phyloP scores from a whole-genome alignment of 2,329 filamentous ascomycete species.

The Colletotrichum chlorophyti region DNA sequence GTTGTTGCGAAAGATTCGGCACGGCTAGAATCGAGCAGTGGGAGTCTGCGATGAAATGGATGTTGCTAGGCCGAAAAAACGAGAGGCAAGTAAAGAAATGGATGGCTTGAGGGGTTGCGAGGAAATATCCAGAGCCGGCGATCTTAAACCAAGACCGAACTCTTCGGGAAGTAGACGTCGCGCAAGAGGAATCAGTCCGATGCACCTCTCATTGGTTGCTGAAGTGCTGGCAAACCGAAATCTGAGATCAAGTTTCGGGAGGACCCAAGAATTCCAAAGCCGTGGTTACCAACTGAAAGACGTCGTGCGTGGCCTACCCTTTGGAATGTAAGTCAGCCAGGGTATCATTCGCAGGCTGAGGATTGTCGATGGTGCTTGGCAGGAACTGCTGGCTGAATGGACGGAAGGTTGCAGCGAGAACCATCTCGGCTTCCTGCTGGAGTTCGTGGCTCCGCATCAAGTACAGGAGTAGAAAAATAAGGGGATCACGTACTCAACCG shows the following conservation, averaged over 20 bases:
- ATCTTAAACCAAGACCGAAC: slow-evolving; percentile 25
- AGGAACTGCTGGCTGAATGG: slow-evolving; percentile 17
- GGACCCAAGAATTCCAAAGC: slow-evolving; percentile 24
- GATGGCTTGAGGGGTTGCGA: neutral
- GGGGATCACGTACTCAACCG: slow-evolving; percentile 31
- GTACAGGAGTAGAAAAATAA: slow-evolving; percentile 2
- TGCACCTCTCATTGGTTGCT: slow-evolving; percentile 24
- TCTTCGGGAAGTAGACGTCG: slow-evolving; percentile 18
- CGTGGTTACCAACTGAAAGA: slow-evolving; percentile 24
- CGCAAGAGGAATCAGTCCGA: slow-evolving; percentile 13
- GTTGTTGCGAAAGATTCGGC: neutral
- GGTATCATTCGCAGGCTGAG: neutral
- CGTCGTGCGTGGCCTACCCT: slow-evolving; percentile 10
- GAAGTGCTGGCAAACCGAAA: slow-evolving; percentile 26
- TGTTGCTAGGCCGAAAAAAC: neutral
- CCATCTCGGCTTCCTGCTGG: slow-evolving; percentile 26
- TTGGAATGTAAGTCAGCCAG: slow-evolving; percentile 27
- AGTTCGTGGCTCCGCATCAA: slow-evolving; percentile 21
- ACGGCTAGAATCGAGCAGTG: slow-evolving; percentile 3
- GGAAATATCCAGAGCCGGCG: slow-evolving; percentile 8
- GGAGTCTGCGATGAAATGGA: neutral
- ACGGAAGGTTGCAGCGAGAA: slow-evolving; percentile 19
- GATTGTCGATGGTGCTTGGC: slow-evolving; percentile 6
- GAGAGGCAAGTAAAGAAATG: neutral
- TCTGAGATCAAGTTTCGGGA: slow-evolving; percentile 28